Evolutionary conservation across 2,329 filamentous ascomycete species (phyloP).

Genomic region (Neobulgaria alba): DNA sequence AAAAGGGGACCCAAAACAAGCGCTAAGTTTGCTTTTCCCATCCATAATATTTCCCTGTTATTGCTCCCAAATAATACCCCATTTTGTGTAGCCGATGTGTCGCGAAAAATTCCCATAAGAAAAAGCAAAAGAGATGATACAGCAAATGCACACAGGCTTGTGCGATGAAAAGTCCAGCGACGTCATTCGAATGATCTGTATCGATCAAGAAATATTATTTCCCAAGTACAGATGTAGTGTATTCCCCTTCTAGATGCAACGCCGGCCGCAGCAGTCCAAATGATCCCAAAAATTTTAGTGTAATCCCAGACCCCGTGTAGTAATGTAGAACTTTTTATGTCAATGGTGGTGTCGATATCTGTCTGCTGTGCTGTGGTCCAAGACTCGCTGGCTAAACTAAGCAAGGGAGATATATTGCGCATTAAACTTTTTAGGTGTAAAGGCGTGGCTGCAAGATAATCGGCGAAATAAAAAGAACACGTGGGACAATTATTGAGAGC

Average conservation of each 20-base stretch:
- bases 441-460: neutral
- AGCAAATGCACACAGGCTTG: no score
- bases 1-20: neutral
- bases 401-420: slow-evolving; percentile 4
- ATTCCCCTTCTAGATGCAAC: slow-evolving; percentile 10
- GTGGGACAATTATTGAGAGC: slow-evolving; percentile 5
- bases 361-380: slow-evolving; percentile 20
- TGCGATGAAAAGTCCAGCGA: no score
- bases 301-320: no score
- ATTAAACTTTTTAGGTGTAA: neutral
- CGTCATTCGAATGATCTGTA: slow-evolving; percentile 1
- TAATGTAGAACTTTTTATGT: no score
- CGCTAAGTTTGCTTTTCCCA: neutral
- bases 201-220: neutral
- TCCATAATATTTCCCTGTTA: neutral
- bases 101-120: neutral
- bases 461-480: no score
- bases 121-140: slow-evolving; percentile 1
- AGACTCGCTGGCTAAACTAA: slow-evolving; percentile 13
- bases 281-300: no score
- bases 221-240: neutral
- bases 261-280: slow-evolving; percentile 2
- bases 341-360: no score
- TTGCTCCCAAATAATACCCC: slow-evolving; percentile 1
- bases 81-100: slow-evolving; percentile 3